Evolutionary conservation across 352 stramenopile genomes (phyloP).

Genomic region (Thalassiosira gravida): DNA sequence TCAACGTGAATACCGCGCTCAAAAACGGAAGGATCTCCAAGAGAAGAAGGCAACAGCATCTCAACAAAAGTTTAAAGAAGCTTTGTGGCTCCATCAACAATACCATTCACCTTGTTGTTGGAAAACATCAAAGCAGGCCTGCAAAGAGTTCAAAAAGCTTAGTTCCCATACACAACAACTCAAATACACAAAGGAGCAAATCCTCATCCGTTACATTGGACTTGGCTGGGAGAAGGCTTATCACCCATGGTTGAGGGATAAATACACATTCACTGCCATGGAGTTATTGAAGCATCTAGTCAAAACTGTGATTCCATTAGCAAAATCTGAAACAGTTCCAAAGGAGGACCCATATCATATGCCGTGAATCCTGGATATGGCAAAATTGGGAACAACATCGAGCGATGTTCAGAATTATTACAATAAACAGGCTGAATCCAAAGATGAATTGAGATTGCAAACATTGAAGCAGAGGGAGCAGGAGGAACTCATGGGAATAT

Average conservation of each 20-base stretch:
- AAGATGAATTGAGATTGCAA: background rate
- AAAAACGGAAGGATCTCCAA: background rate
- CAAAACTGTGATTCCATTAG: background rate
- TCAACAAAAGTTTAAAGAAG: slow-evolving; percentile 7
- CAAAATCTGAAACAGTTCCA: background rate
- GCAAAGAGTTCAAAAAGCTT: slow-evolving; percentile 6
- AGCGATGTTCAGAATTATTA: background rate
- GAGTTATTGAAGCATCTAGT: background rate
- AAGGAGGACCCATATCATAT: background rate
- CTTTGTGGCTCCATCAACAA: slow-evolving; percentile 21
- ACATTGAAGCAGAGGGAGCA: background rate
- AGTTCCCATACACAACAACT: slow-evolving; percentile 14
- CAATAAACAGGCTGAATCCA: background rate
- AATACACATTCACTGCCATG: background rate
- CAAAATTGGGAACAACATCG: background rate
- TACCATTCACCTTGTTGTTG: slow-evolving; percentile 23
- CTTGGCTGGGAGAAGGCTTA: slow-evolving; percentile 11
- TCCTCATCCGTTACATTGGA: slow-evolving; percentile 21
- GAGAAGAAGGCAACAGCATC: slow-evolving; percentile 8
- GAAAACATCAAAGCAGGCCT: slow-evolving; percentile 11
- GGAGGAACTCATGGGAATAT: background rate
- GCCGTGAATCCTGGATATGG: background rate
- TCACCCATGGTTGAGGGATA: background rate
- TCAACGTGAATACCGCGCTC: background rate
- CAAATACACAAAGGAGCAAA: slow-evolving; percentile 25